These are phyloP conservation scores for Fusarium bactridioides DNA, from an alignment of 2,329 filamentous ascomycete species.

Conservation along the genomic window DNA sequence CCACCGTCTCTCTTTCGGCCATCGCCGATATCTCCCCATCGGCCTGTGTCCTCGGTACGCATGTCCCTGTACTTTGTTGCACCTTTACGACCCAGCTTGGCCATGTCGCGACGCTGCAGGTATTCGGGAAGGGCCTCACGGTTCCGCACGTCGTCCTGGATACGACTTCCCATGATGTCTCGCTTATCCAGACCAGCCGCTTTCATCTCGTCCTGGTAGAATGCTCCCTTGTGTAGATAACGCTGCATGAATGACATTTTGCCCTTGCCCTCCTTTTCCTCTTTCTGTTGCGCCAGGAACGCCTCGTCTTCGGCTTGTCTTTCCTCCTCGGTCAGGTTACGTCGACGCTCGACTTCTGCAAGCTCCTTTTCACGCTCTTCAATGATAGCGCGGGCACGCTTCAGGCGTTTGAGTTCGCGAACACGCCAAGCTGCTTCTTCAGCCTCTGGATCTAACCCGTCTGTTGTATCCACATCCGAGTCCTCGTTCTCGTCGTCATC, in stretches of 20 bases:
- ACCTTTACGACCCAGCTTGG: constrained; percentile 91
- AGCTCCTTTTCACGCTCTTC: constrained; percentile 84
- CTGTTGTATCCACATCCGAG: constrained; percentile 86
- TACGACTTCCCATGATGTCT: constrained; percentile 85
- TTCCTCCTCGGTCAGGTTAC: constrained; percentile 87
- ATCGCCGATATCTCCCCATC: constrained; percentile 76
- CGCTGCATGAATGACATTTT: constrained; percentile 93
- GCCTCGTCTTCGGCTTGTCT: constrained; percentile 84
- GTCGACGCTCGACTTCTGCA: constrained; percentile 87
- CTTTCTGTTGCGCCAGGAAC: constrained; percentile 78
- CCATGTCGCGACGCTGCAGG: constrained; percentile 92
- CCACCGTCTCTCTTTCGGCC: constrained; percentile 48
- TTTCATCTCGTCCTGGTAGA: constrained; percentile 84
- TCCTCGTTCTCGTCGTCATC: constrained; percentile 77
- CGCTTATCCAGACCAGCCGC: constrained; percentile 79
- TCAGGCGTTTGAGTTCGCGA: constrained; percentile 87
- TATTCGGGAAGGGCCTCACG: constrained; percentile 87
- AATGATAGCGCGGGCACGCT: constrained; percentile 84
- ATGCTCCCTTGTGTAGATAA: constrained; percentile 96
- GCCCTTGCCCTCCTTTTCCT: constrained; percentile 78
- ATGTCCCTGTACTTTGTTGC: constrained; percentile 90
- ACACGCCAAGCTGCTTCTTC: constrained; percentile 95
- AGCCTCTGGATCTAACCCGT: constrained; percentile 84
- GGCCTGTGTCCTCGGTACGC: constrained; percentile 87
- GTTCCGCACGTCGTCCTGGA: constrained; percentile 83